These are phyloP conservation scores for Tolypocladium guangdongense DNA, from an alignment of 2,329 filamentous ascomycete genomes.

Conservation along the genomic window DNA sequence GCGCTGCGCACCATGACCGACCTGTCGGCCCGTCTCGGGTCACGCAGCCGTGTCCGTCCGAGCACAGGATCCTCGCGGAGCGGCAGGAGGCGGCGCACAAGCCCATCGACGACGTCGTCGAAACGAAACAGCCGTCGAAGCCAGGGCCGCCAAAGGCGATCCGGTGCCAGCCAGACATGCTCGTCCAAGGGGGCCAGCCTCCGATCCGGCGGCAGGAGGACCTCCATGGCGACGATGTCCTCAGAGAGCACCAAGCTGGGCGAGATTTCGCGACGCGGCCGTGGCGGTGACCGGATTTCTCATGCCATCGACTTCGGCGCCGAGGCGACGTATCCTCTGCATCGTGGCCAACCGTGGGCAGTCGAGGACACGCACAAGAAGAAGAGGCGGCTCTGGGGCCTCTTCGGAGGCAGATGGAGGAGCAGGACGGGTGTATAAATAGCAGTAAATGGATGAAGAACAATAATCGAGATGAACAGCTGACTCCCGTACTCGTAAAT, in stretches of 20 bases:
- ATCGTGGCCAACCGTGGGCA: not conserved
- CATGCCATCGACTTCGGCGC: not conserved
- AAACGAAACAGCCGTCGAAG: not conserved
- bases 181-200: not conserved
- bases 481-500: too few species aligned
- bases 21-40: constrained; percentile 25
- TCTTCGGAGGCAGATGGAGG: too few species aligned
- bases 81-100: not conserved
- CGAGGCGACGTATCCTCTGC: not conserved
- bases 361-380: too few species aligned
- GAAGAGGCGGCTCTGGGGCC: too few species aligned
- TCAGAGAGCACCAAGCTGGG: constrained; percentile 1
- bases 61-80: constrained; percentile 1
- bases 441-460: too few species aligned
- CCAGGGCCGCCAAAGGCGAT: too few species aligned
- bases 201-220: not conserved
- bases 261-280: not conserved
- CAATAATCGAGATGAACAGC: too few species aligned
- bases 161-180: too few species aligned
- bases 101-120: not conserved
- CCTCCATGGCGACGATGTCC: constrained; percentile 2
- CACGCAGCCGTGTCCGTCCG: not conserved
- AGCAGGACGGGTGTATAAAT: too few species aligned
- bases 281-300: not conserved
- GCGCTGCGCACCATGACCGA: constrained; percentile 37